phyloP scores from a whole-genome alignment of 306 rosid genomes.

The Citrullus colocynthis region DNA sequence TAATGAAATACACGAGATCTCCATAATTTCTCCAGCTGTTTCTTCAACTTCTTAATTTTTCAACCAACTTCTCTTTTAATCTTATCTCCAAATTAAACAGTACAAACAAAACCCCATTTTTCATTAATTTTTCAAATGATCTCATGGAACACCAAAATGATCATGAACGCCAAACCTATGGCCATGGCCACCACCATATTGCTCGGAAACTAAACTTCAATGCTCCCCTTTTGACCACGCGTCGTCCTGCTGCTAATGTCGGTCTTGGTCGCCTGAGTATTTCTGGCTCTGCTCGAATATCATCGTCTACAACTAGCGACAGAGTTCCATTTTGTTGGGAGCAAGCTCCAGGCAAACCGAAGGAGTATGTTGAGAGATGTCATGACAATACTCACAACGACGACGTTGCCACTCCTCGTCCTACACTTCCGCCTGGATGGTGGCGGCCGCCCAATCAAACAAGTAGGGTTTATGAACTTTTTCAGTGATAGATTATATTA shows the following conservation, averaged over 20 bases:
- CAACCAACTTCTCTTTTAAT: constrained; percentile 19
- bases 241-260: constrained; percentile 17
- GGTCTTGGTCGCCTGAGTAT: neutral
- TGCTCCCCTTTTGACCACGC: constrained; percentile 58
- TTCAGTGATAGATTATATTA: too few relatives aligned
- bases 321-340: constrained; percentile 89
- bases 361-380: constrained; percentile 11
- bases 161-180: constrained; percentile 6
- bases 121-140: neutral
- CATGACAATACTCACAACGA: neutral
- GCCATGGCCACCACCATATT: constrained; percentile 7
- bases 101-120: neutral
- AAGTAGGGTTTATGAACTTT: neutral
- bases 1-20: constrained; percentile 40
- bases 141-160: constrained; percentile 15
- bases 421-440: constrained; percentile 41
- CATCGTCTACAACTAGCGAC: constrained; percentile 13
- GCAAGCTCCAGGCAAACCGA: constrained; percentile 60
- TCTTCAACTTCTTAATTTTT: constrained; percentile 26
- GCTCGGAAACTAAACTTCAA: constrained; percentile 56
- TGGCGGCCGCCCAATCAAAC: constrained; percentile 22
- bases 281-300: constrained; percentile 5
- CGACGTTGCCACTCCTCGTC: constrained; percentile 33
- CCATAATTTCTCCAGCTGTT: constrained; percentile 32
- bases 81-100: neutral